Conservation (phyloP, 164 flowering plant genomes). For the Macadamia tetraphylla region DNA sequence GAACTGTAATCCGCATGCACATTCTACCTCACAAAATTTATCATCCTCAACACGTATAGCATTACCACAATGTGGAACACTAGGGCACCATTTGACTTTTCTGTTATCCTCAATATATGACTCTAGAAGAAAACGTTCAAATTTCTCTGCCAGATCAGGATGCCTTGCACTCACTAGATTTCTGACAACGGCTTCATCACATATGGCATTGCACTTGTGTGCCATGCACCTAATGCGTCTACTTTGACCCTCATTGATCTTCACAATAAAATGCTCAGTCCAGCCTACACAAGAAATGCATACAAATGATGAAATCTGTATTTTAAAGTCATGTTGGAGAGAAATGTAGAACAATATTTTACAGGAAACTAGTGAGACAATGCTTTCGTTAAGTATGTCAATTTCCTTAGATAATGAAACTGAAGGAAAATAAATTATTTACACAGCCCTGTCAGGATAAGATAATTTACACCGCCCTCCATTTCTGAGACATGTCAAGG, state of each 20-base stretch:
- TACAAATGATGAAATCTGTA: no score
- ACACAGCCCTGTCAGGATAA: no score
- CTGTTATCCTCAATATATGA: slow-evolving; percentile 61
- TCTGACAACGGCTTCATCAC: slow-evolving; percentile 74
- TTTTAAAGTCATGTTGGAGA: no score
- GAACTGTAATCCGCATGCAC: slow-evolving; percentile 53
- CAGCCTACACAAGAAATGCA: slow-evolving; percentile 28
- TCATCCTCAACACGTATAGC: slow-evolving; percentile 62
- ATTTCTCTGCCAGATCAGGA: slow-evolving; percentile 46
- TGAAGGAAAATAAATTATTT: no score
- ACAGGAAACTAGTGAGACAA: no score
- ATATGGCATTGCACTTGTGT: slow-evolving; percentile 74
- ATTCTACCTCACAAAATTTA: slow-evolving; percentile 55
- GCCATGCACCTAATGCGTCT: slow-evolving; percentile 85
- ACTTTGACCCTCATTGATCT: slow-evolving; percentile 87
- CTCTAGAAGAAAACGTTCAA: slow-evolving; percentile 54
- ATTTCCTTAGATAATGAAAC: no score
- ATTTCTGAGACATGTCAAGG: no score
- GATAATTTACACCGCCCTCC: no score
- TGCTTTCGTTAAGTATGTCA: no score
- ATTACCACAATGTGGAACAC: slow-evolving; percentile 70
- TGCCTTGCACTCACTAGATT: slow-evolving; percentile 43
- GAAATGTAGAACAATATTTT: no score
- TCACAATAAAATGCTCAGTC: slow-evolving; percentile 75
- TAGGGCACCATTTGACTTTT: slow-evolving; percentile 74